Evolutionary conservation across 768 basidiomycete species (phyloP).

Genomic region (Phylloporus sp.): DNA sequence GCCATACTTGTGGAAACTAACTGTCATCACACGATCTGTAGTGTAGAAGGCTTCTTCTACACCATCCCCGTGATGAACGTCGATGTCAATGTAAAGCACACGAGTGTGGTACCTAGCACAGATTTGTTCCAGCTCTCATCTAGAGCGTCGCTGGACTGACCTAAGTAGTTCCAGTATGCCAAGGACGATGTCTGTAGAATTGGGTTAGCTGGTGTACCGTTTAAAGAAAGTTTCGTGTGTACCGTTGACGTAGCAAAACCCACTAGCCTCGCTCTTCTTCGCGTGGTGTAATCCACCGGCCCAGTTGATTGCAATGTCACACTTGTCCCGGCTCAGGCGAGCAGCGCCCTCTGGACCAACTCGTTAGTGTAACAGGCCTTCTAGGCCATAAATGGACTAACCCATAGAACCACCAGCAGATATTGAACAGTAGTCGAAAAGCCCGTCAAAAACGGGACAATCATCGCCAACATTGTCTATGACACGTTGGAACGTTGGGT

Average conservation of each 20-base stretch:
- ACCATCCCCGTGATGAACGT: slow-evolving; percentile 98
- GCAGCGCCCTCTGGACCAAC: slow-evolving; percentile 84
- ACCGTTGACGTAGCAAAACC: slow-evolving; percentile 99
- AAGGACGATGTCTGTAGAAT: slow-evolving; percentile 82
- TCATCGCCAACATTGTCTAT: slow-evolving; percentile 97
- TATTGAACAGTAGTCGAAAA: slow-evolving; percentile 99
- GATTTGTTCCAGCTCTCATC: not conserved
- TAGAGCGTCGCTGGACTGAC: slow-evolving; percentile 33
- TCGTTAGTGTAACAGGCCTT: slow-evolving; percentile 1
- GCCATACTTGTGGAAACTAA: slow-evolving; percentile 97
- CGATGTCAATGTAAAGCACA: slow-evolving; percentile 97
- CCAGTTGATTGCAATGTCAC: slow-evolving; percentile 99
- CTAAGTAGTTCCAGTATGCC: slow-evolving; percentile 92
- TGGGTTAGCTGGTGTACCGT: not conserved
- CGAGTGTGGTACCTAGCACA: slow-evolving; percentile 76
- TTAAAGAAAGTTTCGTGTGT: not conserved
- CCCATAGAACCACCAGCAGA: slow-evolving; percentile 99
- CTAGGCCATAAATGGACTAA: slow-evolving; percentile 34
- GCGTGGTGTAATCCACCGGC: slow-evolving; percentile 98
- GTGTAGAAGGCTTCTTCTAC: slow-evolving; percentile 99
- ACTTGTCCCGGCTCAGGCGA: slow-evolving; percentile 90
- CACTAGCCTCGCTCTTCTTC: slow-evolving; percentile 98
- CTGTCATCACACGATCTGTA: slow-evolving; percentile 98
- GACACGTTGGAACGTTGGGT: not conserved
- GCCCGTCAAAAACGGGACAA: slow-evolving; percentile 96